Percentiles rank a stretch among this genome's conserved stretches.
phyloP scores from a whole-genome alignment of 768 basidiomycete species.

The Suillus subaureus region DNA sequence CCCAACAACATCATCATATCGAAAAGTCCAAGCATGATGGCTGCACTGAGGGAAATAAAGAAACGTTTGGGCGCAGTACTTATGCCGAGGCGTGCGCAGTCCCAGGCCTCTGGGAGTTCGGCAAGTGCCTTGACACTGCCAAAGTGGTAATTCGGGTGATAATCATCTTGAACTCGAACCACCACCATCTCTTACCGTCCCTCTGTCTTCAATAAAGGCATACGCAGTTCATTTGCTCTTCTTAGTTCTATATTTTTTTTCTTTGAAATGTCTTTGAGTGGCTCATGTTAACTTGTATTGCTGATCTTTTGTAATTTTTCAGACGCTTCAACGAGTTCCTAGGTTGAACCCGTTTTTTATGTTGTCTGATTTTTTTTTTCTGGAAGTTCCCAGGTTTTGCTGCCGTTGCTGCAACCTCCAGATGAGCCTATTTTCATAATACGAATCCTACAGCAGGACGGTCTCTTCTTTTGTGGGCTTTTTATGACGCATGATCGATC shows the following conservation, averaged over 20 bases:
- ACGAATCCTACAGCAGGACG: no score
- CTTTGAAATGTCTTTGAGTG: not conserved
- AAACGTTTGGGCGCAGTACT: not conserved
- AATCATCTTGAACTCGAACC: constrained; percentile 34
- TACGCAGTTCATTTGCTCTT: not conserved
- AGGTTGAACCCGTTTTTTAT: not conserved
- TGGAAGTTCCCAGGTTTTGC: constrained; percentile 3
- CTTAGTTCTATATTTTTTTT: not conserved
- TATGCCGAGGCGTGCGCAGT: constrained; percentile 8
- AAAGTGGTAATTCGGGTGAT: constrained; percentile 23
- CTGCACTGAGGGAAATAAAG: constrained; percentile 3
- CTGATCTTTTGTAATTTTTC: not conserved
- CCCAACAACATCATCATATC: constrained; percentile 45
- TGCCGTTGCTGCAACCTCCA: not conserved
- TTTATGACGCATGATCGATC: not conserved
- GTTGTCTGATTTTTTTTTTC: not conserved
- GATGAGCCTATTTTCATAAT: not conserved
- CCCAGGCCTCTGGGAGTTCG: constrained; percentile 19
- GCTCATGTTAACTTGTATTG: not conserved
- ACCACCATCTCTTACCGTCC: constrained; percentile 25
- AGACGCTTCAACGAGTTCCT: not conserved
- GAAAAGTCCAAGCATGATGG: constrained; percentile 36
- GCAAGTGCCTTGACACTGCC: constrained; percentile 28
- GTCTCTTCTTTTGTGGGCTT: not conserved
- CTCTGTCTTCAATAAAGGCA: not conserved